These are phyloP conservation scores for Tylopilus felleus DNA, from an alignment of 768 basidiomycete species.

Conservation along the genomic window DNA sequence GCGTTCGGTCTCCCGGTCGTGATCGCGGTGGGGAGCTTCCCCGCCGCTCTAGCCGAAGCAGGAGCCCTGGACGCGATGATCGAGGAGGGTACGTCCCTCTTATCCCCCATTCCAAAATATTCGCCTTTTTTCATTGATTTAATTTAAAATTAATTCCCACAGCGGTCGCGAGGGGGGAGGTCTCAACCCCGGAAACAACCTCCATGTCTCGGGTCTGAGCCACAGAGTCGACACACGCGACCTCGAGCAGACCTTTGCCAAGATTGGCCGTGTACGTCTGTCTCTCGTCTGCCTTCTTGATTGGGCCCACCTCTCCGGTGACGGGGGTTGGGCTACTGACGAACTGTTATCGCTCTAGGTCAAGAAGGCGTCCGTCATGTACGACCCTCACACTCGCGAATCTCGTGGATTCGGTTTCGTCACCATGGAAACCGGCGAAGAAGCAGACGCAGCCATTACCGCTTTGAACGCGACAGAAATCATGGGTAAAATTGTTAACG, in stretches of 20 bases:
- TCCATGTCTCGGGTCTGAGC: constrained; percentile 57
- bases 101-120: background rate
- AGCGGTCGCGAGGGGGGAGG: constrained; percentile 33
- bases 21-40: constrained; percentile 46
- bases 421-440: constrained; percentile 77
- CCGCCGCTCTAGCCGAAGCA: constrained; percentile 72
- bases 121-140: background rate
- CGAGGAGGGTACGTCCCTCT: constrained; percentile 52
- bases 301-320: background rate
- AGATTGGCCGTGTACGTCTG: constrained; percentile 74
- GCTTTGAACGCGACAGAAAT: constrained; percentile 80
- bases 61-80: constrained; percentile 63
- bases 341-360: constrained; percentile 31
- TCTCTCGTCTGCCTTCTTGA: background rate
- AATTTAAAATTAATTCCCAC: background rate
- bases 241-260: constrained; percentile 84
- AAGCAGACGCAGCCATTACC: constrained; percentile 88
- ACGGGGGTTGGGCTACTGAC: constrained; percentile 5
- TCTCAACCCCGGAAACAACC: constrained; percentile 65
- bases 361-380: constrained; percentile 68
- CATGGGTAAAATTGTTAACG: constrained; percentile 81
- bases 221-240: constrained; percentile 74
- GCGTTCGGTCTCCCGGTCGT: constrained; percentile 42
- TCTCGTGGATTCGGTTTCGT: constrained; percentile 89
- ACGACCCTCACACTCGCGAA: constrained; percentile 67